phyloP scores from a whole-genome alignment of 495 filamentous ascomycete genomes.

The Thozetella sp. region DNA sequence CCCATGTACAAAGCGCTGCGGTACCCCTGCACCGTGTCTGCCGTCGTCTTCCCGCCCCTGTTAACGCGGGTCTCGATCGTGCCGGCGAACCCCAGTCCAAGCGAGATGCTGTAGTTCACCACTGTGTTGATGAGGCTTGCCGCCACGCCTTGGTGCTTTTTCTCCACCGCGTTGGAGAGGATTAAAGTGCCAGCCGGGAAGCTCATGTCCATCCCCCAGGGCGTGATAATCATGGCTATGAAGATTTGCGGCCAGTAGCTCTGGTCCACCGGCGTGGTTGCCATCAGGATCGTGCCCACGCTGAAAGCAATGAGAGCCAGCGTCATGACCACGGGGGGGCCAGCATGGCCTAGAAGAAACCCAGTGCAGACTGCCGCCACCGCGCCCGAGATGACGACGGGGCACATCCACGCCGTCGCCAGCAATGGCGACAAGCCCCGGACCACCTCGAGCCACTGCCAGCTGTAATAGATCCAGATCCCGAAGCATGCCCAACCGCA shows the following conservation, averaged over 20 bases:
- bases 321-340: conserved; percentile 50
- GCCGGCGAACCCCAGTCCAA: conserved; percentile 49
- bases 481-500: conserved; percentile 65
- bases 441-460: conserved; percentile 52
- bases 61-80: conserved; percentile 41
- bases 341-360: conserved; percentile 39
- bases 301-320: conserved; percentile 49
- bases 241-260: conserved; percentile 46
- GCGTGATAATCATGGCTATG: conserved; percentile 43
- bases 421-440: conserved; percentile 43
- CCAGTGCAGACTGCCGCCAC: conserved; percentile 51
- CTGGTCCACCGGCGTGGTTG: conserved; percentile 48
- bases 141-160: conserved; percentile 43
- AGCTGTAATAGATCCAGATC: conserved; percentile 61
- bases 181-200: conserved; percentile 40
- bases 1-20: conserved; percentile 33
- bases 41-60: conserved; percentile 24
- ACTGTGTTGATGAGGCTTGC: conserved; percentile 42
- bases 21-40: conserved; percentile 36
- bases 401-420: conserved; percentile 44
- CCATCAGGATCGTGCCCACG: conserved; percentile 42
- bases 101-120: conserved; percentile 44
- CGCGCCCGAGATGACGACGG: conserved; percentile 46
- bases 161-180: conserved; percentile 36
- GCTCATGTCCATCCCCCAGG: conserved; percentile 57